These are phyloP conservation scores for Aspergillus ellipticus DNA, from an alignment of 495 filamentous ascomycete species.

Conservation along the genomic window DNA sequence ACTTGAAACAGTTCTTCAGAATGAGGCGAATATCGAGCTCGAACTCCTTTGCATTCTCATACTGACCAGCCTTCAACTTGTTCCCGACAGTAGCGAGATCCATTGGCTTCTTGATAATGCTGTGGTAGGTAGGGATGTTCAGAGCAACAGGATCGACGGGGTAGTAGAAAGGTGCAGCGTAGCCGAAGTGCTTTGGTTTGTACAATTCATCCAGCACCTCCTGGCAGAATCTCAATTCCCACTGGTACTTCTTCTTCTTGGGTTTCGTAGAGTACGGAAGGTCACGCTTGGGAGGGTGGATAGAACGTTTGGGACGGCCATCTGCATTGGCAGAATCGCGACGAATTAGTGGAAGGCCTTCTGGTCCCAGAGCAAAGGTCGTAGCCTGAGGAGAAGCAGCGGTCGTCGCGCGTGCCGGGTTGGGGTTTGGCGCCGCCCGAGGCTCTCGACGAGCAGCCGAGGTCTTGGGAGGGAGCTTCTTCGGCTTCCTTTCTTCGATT, in stretches of 20 bases:
- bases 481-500: slow-evolving; percentile 58
- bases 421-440: slow-evolving; percentile 39
- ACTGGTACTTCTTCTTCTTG: slow-evolving; percentile 87
- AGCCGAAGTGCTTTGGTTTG: slow-evolving; percentile 63
- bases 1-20: slow-evolving; percentile 84
- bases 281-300: slow-evolving; percentile 88
- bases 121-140: slow-evolving; percentile 91
- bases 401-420: slow-evolving; percentile 30
- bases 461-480: slow-evolving; percentile 49
- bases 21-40: slow-evolving; percentile 78
- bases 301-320: slow-evolving; percentile 85
- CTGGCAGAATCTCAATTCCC: slow-evolving; percentile 87
- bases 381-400: slow-evolving; percentile 51
- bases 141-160: slow-evolving; percentile 92
- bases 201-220: slow-evolving; percentile 72
- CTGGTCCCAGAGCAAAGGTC: slow-evolving; percentile 77
- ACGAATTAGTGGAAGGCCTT: slow-evolving; percentile 87
- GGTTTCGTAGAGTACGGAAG: slow-evolving; percentile 79
- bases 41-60: slow-evolving; percentile 79
- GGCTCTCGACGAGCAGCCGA: slow-evolving; percentile 52
- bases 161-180: slow-evolving; percentile 66
- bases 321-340: slow-evolving; percentile 76
- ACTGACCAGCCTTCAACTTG: slow-evolving; percentile 78
- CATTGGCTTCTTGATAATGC: slow-evolving; percentile 94
- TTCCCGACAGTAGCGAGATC: slow-evolving; percentile 73